A percentile compares a stretch with the other conserved stretches of the same genome.
These are phyloP conservation scores for Trichoderma endophyticum DNA, from an alignment of 2,329 filamentous ascomycete genomes.

Conservation along the genomic window DNA sequence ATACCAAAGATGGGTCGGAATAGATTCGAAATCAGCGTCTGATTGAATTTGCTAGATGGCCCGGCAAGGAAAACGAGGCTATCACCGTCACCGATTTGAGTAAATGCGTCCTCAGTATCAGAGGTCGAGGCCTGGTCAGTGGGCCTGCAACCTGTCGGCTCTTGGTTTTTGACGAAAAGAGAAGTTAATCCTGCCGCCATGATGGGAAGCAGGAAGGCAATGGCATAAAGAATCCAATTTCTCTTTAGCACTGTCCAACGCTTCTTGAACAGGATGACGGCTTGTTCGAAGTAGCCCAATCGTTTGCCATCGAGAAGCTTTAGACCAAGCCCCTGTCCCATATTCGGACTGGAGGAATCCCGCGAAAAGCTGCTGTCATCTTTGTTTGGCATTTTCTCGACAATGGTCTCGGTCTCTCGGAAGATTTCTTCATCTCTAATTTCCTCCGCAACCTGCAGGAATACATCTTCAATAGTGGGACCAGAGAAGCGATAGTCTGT, in stretches of 20 bases:
- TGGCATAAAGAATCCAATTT: constrained; percentile 73
- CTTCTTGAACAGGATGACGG: constrained; percentile 72
- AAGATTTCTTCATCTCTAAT: constrained; percentile 53
- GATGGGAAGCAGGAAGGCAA: constrained; percentile 74
- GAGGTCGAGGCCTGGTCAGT: constrained; percentile 44
- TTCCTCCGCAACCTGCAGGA: constrained; percentile 81
- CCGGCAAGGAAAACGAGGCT: constrained; percentile 32
- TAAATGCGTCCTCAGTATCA: constrained; percentile 38
- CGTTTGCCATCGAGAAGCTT: constrained; percentile 65
- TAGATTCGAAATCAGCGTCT: constrained; percentile 30
- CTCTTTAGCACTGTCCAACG: constrained; percentile 71
- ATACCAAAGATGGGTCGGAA: constrained; percentile 41
- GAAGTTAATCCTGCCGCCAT: constrained; percentile 75
- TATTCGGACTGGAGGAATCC: constrained; percentile 21
- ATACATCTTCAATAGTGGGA: constrained; percentile 90
- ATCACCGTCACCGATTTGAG: constrained; percentile 30
- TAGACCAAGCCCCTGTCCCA: constrained; percentile 36
- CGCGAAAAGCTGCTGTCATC: constrained; percentile 24
- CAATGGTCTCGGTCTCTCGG: constrained; percentile 3
- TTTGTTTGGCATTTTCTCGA: constrained; percentile 26
- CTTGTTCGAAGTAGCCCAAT: constrained; percentile 68
- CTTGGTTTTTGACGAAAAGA: constrained; percentile 64
- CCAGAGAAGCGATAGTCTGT: constrained; percentile 81
- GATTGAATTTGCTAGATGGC: constrained; percentile 38
- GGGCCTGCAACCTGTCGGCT: constrained; percentile 51